phyloP scores from a whole-genome alignment of 768 basidiomycete genomes.

The Fistulinella prunicolor region DNA sequence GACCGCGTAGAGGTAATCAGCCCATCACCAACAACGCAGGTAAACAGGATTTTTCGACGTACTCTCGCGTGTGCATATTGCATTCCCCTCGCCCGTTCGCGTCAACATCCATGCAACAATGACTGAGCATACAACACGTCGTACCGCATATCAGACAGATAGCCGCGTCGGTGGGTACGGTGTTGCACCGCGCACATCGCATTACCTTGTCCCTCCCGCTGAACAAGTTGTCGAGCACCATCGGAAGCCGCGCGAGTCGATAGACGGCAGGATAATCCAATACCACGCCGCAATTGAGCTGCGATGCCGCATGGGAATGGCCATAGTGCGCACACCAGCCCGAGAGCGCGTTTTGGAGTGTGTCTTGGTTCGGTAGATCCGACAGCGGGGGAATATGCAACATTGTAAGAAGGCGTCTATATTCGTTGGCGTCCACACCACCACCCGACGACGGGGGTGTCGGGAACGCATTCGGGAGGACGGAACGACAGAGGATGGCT shows the following conservation, averaged over 20 bases:
- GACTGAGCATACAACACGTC: slow-evolving; percentile 85
- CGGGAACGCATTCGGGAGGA: slow-evolving; percentile 63
- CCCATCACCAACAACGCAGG: not conserved
- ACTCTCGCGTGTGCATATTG: slow-evolving; percentile 95
- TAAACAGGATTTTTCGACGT: too few relatives aligned
- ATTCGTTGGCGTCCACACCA: slow-evolving; percentile 58
- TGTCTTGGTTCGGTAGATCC: slow-evolving; percentile 78
- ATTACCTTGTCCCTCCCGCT: slow-evolving; percentile 69
- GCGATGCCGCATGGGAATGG: slow-evolving; percentile 72
- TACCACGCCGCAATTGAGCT: slow-evolving; percentile 73
- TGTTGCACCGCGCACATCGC: slow-evolving; percentile 73
- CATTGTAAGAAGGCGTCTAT: slow-evolving; percentile 68
- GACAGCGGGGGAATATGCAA: slow-evolving; percentile 79
- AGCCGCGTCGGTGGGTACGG: slow-evolving; percentile 79
- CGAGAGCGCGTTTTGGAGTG: slow-evolving; percentile 82
- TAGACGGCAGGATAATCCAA: slow-evolving; percentile 85
- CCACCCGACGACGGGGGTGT: slow-evolving; percentile 35
- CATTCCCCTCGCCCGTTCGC: slow-evolving; percentile 76
- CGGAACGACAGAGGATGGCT: slow-evolving; percentile 77
- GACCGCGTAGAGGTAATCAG: not conserved
- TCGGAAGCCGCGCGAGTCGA: slow-evolving; percentile 76
- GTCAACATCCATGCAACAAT: slow-evolving; percentile 77
- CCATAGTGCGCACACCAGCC: slow-evolving; percentile 92
- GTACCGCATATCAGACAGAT: slow-evolving; percentile 90
- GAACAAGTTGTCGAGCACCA: slow-evolving; percentile 81